These are phyloP conservation scores for Fusarium nelsonii DNA, from an alignment of 2,329 filamentous ascomycete species.

Conservation along the genomic window DNA sequence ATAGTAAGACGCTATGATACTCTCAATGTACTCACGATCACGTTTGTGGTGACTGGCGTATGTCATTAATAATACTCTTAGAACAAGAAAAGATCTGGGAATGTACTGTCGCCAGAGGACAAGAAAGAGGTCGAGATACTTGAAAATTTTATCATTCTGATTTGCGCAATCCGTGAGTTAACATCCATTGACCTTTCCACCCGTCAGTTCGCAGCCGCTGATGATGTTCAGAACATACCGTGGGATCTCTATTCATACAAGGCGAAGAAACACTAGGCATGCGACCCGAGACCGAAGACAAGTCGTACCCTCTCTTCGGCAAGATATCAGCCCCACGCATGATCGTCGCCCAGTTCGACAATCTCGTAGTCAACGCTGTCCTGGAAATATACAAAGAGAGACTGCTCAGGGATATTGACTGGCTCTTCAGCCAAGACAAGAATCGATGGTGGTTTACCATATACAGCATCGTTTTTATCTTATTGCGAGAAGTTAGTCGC, in stretches of 20 bases:
- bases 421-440: conserved; percentile 52
- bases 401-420: conserved; percentile 54
- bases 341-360: conserved; percentile 61
- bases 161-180: conserved; percentile 62
- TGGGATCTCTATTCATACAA: conserved; percentile 59
- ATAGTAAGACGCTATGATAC: conserved; percentile 41
- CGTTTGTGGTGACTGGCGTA: not conserved
- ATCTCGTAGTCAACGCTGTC: conserved; percentile 55
- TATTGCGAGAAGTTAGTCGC: conserved; percentile 57
- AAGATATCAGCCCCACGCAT: conserved; percentile 59
- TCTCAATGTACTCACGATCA: conserved; percentile 37
- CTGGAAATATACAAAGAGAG: conserved; percentile 51
- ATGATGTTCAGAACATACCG: conserved; percentile 56
- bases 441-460: conserved; percentile 50
- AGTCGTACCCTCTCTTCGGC: conserved; percentile 54
- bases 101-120: conserved; percentile 8
- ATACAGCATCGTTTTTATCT: conserved; percentile 58
- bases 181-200: not conserved
- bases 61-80: not conserved
- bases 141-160: conserved; percentile 57
- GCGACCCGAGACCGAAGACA: conserved; percentile 51
- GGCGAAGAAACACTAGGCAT: conserved; percentile 58
- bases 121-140: conserved; percentile 54
- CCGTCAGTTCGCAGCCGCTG: not conserved
- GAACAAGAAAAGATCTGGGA: not conserved